phyloP scores from a whole-genome alignment of 2,329 filamentous ascomycete species.

The Pseudopyricularia javanii region DNA sequence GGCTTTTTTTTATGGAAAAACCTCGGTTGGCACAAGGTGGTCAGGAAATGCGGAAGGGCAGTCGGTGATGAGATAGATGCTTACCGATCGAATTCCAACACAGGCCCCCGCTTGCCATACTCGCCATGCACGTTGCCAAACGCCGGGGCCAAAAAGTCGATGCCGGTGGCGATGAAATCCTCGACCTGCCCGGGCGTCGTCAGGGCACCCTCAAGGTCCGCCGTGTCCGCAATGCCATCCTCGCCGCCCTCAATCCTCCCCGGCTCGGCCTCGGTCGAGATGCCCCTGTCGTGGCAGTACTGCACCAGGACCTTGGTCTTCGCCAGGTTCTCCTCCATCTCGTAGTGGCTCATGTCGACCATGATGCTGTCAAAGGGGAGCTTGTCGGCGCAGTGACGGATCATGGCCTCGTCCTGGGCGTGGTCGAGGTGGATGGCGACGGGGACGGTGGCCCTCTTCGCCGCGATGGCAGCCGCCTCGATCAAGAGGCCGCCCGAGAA shows the following conservation, averaged over 20 bases:
- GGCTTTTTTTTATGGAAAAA: too few relatives aligned
- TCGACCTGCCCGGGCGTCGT: slow-evolving; percentile 59
- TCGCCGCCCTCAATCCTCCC: slow-evolving; percentile 47
- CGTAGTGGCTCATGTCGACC: slow-evolving; percentile 62
- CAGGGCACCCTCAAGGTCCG: slow-evolving; percentile 33
- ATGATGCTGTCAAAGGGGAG: slow-evolving; percentile 59
- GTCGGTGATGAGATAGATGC: too few relatives aligned
- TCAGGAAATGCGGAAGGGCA: too few relatives aligned
- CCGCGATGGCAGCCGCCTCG: slow-evolving; percentile 41
- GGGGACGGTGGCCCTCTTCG: slow-evolving; percentile 43
- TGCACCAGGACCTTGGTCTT: slow-evolving; percentile 47
- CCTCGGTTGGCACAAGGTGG: too few relatives aligned
- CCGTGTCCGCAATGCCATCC: slow-evolving; percentile 56
- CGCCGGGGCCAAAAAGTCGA: slow-evolving; percentile 62
- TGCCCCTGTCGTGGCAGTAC: slow-evolving; percentile 52
- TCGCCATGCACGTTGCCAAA: slow-evolving; percentile 69
- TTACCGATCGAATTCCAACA: too few relatives aligned
- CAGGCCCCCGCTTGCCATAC: slow-evolving; percentile 54
- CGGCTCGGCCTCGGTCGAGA: slow-evolving; percentile 57
- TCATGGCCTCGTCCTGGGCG: slow-evolving; percentile 52
- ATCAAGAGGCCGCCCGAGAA: slow-evolving; percentile 48
- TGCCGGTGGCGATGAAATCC: slow-evolving; percentile 58
- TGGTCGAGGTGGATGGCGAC: slow-evolving; percentile 55
- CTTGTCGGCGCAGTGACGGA: slow-evolving; percentile 37
- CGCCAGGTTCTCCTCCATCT: slow-evolving; percentile 52